phyloP scores from a whole-genome alignment of 768 basidiomycete genomes.

The Leccinum variicolor region DNA sequence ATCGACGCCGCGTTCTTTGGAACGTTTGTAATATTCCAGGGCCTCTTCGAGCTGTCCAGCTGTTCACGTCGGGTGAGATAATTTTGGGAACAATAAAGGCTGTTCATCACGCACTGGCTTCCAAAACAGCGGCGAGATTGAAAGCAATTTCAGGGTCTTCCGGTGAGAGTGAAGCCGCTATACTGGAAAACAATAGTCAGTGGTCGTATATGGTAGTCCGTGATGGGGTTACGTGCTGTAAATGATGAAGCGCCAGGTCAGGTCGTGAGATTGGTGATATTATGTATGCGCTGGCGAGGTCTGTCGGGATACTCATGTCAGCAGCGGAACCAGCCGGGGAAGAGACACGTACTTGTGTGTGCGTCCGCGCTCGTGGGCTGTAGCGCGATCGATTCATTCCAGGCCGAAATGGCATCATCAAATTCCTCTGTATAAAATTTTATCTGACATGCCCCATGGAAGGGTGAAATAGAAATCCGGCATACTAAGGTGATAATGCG shows the following conservation, averaged over 20 bases:
- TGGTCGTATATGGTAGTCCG: slow-evolving; percentile 26
- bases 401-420: slow-evolving; percentile 78
- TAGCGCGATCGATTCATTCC: slow-evolving; percentile 80
- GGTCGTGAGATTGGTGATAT: slow-evolving; percentile 76
- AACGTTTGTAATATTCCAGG: slow-evolving; percentile 75
- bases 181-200: slow-evolving; percentile 48
- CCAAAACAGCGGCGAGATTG: slow-evolving; percentile 87
- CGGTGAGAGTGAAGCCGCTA: slow-evolving; percentile 78
- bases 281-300: slow-evolving; percentile 87
- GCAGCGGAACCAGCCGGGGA: slow-evolving; percentile 16
- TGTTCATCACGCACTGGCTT: slow-evolving; percentile 64
- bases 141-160: slow-evolving; percentile 91
- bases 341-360: slow-evolving; percentile 68
- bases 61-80: slow-evolving; percentile 35
- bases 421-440: slow-evolving; percentile 64
- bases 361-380: slow-evolving; percentile 84
- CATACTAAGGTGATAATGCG: slow-evolving; percentile 85
- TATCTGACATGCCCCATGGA: slow-evolving; percentile 15
- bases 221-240: slow-evolving; percentile 51
- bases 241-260: slow-evolving; percentile 83
- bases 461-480: slow-evolving; percentile 18
- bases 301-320: slow-evolving; percentile 39
- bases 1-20: slow-evolving; percentile 74
- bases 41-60: slow-evolving; percentile 80
- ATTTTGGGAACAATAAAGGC: slow-evolving; percentile 35